Conservation (phyloP, 352 stramenopile genomes). For the Phytophthora meadii region DNA sequence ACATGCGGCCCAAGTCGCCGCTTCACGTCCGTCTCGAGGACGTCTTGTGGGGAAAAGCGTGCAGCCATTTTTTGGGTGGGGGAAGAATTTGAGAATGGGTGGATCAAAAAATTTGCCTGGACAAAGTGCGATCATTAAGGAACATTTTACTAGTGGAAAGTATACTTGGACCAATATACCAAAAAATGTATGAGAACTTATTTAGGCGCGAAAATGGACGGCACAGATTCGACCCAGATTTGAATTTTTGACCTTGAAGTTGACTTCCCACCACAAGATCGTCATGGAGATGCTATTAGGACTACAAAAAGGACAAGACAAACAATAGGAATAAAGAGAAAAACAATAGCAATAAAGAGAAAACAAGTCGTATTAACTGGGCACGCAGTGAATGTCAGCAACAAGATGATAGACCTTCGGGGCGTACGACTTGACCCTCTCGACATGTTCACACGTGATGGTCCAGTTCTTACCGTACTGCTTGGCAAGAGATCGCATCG, state of each 20-base stretch:
- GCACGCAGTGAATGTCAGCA: conserved; percentile 75
- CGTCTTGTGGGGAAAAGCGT: conserved; percentile 27
- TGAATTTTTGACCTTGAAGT: conserved; percentile 21
- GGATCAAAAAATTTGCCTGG: conserved; percentile 34
- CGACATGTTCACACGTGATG: conserved; percentile 87
- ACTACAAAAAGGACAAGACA: background rate
- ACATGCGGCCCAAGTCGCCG: conserved; percentile 27
- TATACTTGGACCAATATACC: conserved; percentile 16
- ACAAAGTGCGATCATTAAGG: conserved; percentile 11
- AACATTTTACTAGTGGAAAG: conserved; percentile 2
- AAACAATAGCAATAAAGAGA: background rate
- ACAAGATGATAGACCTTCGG: conserved; percentile 92
- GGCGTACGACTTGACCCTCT: conserved; percentile 93
- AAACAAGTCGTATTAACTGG: conserved; percentile 6
- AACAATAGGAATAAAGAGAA: too few species aligned
- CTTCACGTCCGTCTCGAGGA: conserved; percentile 34
- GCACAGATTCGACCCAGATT: conserved; percentile 20
- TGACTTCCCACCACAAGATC: background rate
- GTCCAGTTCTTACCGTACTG: conserved; percentile 65
- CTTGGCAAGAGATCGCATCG: conserved; percentile 56
- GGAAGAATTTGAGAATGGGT: conserved; percentile 37
- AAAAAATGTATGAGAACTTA: conserved; percentile 1
- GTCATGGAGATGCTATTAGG: background rate
- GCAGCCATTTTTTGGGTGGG: conserved; percentile 33
- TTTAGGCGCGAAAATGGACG: conserved; percentile 13